Evolutionary conservation across 2,329 filamentous ascomycete genomes (phyloP).

Genomic region (Alternaria sp.): DNA sequence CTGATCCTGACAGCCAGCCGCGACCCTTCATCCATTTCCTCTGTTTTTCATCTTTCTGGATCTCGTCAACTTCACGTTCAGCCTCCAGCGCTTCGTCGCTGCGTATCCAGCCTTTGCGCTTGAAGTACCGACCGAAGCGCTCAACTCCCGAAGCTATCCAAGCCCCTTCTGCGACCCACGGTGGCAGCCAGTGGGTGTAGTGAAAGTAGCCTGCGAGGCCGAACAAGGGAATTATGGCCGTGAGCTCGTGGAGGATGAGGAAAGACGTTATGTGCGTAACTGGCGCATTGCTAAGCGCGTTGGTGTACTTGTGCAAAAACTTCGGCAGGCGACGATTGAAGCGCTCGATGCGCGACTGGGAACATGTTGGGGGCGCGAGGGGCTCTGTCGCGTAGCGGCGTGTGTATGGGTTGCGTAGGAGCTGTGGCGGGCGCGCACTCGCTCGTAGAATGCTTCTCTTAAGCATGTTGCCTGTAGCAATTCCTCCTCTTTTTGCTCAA

Average conservation of each 20-base stretch:
- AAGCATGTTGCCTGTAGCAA: conserved; percentile 19
- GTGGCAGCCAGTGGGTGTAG: conserved; percentile 77
- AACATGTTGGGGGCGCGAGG: conserved; percentile 25
- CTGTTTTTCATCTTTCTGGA: conserved; percentile 13
- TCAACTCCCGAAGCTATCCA: conserved; percentile 70
- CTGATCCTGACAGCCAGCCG: conserved; percentile 25
- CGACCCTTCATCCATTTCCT: conserved; percentile 72
- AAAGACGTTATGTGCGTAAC: conserved; percentile 86
- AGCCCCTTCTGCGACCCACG: conserved; percentile 61
- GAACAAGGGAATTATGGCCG: conserved; percentile 74
- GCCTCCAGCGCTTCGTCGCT: conserved; percentile 59
- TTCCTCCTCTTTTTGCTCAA: conserved; percentile 17
- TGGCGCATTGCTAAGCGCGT: conserved; percentile 76
- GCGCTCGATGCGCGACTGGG: conserved; percentile 47
- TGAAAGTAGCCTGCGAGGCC: conserved; percentile 54
- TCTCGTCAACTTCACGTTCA: conserved; percentile 29
- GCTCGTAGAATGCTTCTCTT: conserved; percentile 16
- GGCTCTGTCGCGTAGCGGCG: conserved; percentile 33
- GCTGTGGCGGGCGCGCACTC: conserved; percentile 1
- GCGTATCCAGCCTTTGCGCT: conserved; percentile 81
- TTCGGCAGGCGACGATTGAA: conserved; percentile 61
- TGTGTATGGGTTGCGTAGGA: conserved; percentile 14
- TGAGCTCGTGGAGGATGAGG: conserved; percentile 88
- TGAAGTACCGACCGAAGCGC: conserved; percentile 79
- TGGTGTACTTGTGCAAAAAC: conserved; percentile 73